These are phyloP conservation scores for Solanum paucissectum DNA, from an alignment of 257 asterid species.

Conservation along the genomic window DNA sequence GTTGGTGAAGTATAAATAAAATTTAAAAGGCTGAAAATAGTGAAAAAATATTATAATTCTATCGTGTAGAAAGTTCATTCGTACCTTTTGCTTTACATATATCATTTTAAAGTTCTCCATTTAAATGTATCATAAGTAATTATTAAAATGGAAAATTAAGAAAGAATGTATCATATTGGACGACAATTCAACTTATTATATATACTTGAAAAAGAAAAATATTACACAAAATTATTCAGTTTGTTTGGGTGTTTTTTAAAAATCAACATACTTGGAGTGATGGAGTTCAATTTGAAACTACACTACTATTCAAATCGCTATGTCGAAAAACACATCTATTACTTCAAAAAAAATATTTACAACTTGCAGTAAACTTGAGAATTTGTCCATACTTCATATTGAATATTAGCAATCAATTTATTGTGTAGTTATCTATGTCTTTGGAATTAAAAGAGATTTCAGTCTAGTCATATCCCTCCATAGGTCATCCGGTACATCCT, in stretches of 20 bases:
- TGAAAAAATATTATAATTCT: no score
- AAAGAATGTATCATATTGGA: background rate
- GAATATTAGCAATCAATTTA: no score
- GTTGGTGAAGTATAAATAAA: no score
- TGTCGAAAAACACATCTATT: background rate
- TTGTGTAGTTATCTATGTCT: no score
- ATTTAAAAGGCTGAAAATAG: no score
- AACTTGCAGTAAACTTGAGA: no score
- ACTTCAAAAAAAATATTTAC: background rate
- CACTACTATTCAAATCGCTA: background rate
- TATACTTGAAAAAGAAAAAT: background rate
- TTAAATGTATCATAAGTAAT: background rate
- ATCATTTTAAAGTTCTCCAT: background rate
- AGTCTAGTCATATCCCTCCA: no score
- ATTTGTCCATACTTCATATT: no score
- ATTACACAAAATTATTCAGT: background rate
- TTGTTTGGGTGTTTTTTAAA: no score
- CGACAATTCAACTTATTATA: background rate
- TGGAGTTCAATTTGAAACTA: background rate
- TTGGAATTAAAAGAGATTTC: no score
- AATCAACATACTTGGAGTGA: background rate
- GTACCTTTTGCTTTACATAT: no score
- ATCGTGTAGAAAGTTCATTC: background rate
- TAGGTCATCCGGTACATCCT: background rate
- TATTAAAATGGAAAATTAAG: no score